These are phyloP conservation scores for Capsaspora owczarzaki DNA, from an alignment of 78 protist genomes.

Conservation along the genomic window DNA sequence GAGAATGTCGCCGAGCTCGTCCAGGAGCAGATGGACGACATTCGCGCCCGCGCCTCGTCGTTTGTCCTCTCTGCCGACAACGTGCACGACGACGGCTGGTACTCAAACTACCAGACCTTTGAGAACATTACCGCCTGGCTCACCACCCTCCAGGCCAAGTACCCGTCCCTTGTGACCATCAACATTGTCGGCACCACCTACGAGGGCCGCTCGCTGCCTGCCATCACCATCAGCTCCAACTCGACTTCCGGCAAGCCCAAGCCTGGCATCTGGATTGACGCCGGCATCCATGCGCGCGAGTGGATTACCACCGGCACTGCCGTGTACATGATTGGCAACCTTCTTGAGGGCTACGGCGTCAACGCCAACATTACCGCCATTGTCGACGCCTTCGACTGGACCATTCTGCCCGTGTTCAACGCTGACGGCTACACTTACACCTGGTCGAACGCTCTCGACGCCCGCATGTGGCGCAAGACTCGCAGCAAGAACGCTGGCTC, in stretches of 20 bases:
- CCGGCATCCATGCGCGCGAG: conserved; percentile 24
- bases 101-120: neutral
- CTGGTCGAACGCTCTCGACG: neutral
- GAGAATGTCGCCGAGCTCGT: neutral
- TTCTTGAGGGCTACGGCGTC: neutral
- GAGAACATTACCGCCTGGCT: conserved; percentile 7
- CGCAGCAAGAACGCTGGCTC: conserved; percentile 6
- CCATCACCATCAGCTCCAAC: neutral
- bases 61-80: no score
- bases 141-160: neutral
- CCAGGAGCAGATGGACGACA: neutral
- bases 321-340: neutral
- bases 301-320: conserved; percentile 7
- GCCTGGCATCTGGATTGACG: neutral
- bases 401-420: conserved; percentile 27
- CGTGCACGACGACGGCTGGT: neutral
- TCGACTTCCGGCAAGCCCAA: neutral
- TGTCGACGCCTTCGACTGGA: neutral
- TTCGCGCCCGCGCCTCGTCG: neutral
- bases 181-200: neutral
- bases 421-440: conserved; percentile 27
- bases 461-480: conserved; percentile 43
- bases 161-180: neutral
- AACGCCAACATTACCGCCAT: neutral
- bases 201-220: conserved; percentile 12